These are phyloP conservation scores for Suhomyces xylopsoci DNA, from an alignment of 805 yeast species.

Conservation along the genomic window DNA sequence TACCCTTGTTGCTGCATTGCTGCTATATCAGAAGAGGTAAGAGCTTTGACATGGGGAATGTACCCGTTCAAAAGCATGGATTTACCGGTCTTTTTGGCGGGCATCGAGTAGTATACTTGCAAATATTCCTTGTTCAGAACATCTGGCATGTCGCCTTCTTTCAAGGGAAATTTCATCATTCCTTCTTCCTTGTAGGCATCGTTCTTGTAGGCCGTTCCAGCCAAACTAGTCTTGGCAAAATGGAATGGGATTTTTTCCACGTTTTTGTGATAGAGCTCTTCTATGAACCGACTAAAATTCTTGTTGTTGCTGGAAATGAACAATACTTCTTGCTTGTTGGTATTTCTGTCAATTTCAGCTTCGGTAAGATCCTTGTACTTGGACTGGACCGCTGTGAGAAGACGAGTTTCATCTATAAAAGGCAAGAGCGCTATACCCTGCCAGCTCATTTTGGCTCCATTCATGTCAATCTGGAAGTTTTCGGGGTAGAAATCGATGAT, in stretches of 20 bases:
- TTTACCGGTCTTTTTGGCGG: slow-evolving; percentile 60
- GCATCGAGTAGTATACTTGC: slow-evolving; percentile 56
- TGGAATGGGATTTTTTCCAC: slow-evolving; percentile 35
- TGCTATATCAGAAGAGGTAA: slow-evolving; percentile 58
- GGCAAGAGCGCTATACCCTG: slow-evolving; percentile 90
- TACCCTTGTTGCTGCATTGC: slow-evolving; percentile 46
- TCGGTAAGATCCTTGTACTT: slow-evolving; percentile 64
- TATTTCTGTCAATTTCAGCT: slow-evolving; percentile 67
- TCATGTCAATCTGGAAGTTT: slow-evolving; percentile 87
- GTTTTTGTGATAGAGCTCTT: slow-evolving; percentile 40
- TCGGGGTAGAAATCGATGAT: slow-evolving; percentile 90
- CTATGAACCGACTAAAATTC: slow-evolving; percentile 38
- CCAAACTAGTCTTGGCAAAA: slow-evolving; percentile 51
- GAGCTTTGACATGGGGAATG: slow-evolving; percentile 56
- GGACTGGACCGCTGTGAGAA: slow-evolving; percentile 61
- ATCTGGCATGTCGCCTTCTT: slow-evolving; percentile 45
- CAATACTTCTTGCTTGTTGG: slow-evolving; percentile 66
- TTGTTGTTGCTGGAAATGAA: slow-evolving; percentile 64
- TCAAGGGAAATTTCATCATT: slow-evolving; percentile 44
- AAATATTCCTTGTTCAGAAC: slow-evolving; percentile 40
- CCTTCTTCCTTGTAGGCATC: slow-evolving; percentile 34
- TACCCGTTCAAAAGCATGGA: slow-evolving; percentile 83
- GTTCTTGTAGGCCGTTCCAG: slow-evolving; percentile 51
- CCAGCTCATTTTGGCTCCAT: slow-evolving; percentile 94
- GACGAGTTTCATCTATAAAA: slow-evolving; percentile 79